Conservation (phyloP, 345 rosid species). For the Ceriops tagal region DNA sequence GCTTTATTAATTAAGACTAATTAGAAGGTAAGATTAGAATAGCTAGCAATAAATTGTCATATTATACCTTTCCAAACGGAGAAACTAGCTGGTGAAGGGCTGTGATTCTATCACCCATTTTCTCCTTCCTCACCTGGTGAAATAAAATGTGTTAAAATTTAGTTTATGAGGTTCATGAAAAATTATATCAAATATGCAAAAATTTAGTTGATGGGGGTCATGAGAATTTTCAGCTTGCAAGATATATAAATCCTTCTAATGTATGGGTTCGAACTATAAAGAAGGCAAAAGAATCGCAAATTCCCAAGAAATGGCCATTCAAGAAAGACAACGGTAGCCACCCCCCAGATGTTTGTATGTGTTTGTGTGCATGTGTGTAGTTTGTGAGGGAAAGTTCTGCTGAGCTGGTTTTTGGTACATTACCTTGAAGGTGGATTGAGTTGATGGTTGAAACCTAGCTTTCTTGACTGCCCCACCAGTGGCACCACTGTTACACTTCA, state of each 20-base stretch:
- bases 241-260: too few species aligned
- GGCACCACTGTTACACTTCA: conserved; percentile 64
- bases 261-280: background rate
- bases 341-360: background rate
- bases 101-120: conserved; percentile 71
- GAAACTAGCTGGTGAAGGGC: conserved; percentile 93
- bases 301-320: conserved; percentile 56
- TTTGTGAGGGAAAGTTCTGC: conserved; percentile 12
- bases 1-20: too few species aligned
- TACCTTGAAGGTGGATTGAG: conserved; percentile 73
- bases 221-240: too few species aligned
- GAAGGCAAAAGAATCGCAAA: conserved; percentile 36
- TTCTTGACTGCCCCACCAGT: conserved; percentile 74
- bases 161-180: too few species aligned
- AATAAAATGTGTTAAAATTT: background rate
- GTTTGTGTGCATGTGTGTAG: background rate
- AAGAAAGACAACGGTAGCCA: conserved; percentile 38
- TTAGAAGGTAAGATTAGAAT: background rate
- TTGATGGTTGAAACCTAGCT: conserved; percentile 73
- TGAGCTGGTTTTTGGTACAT: background rate
- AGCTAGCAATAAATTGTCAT: background rate
- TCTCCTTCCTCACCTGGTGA: conserved; percentile 71
- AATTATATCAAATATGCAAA: too few species aligned
- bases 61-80: conserved; percentile 76
- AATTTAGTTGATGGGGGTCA: too few species aligned